Evolutionary conservation across 179 eudicot species (phyloP), one percentile per base, ranked within the genome.

Genomic region (Silene vulgaris): DNA sequence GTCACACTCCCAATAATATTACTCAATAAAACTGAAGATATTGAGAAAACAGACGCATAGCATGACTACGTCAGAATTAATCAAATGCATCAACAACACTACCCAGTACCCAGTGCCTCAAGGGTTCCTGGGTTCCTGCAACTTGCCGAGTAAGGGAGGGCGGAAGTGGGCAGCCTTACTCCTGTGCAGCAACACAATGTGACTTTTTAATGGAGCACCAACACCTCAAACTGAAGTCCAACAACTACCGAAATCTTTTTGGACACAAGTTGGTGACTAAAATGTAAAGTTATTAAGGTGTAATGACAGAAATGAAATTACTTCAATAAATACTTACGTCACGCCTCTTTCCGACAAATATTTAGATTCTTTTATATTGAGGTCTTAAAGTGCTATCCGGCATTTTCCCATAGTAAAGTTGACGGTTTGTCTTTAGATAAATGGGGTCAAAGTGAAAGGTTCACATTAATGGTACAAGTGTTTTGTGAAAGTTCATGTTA

Each of bases 51-150:
- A 43, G 2, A 9, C 50, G 40, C 14, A 45, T 9, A 45, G 13
- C 52, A 45, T 9, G 52, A 45, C 52, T 45, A 45, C 52, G 52
- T 45, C 14, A 45, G 52, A 14, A 45, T 11, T 45, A 45, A 45
- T 45, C 52, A 45, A 45, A 45, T 45, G 52, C 52, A 63, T 20
- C 66, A 63, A 63, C 66, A 63, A 23, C 66, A 63, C 28, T 63
- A 26, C 16, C 2, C n/a, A 26, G 66, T 63, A 26, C 16, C 2
- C n/a, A 26, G 66, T 21, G 32, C 28, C 66, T 21, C 66, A 23
- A 62, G 26, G 13, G 14, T 8, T 7, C 52, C 52, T 45, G 26
- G 13, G 14, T 8, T 7, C 52, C 52, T 45, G 32, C 66, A 26
- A 23, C 11, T 63, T 13, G 32, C n/a, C n/a, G 13, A 9, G 66